These are phyloP conservation scores for Backusella luteola DNA, from an alignment of 192 early-diverging fungal species.

Conservation along the genomic window DNA sequence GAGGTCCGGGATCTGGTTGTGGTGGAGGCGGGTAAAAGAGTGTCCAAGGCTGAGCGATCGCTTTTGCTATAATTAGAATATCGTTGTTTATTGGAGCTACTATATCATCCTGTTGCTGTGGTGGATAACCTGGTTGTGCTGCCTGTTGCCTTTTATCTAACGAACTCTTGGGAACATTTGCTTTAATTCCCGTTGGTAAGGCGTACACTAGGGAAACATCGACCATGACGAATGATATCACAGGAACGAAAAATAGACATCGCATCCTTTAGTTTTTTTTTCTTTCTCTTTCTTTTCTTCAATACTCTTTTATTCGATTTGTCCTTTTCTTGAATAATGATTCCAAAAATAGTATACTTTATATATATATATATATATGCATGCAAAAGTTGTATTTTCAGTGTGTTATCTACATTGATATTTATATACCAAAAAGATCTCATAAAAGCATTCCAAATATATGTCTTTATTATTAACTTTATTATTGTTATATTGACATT, in stretches of 20 bases:
- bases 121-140: background rate
- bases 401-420: too few species aligned
- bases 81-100: background rate
- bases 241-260: background rate
- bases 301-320: background rate
- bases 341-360: too few species aligned
- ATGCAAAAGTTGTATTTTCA: too few species aligned
- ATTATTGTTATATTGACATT: too few species aligned
- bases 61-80: background rate
- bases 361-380: too few species aligned
- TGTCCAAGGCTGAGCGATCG: background rate
- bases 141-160: background rate
- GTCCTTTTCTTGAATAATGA: background rate
- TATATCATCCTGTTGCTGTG: background rate
- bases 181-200: background rate
- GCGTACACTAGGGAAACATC: background rate
- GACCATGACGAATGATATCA: background rate
- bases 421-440: too few species aligned
- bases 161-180: background rate
- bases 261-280: background rate
- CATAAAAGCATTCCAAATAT: too few species aligned
- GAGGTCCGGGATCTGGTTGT: background rate
- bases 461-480: too few species aligned
- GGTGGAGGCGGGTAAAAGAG: background rate
- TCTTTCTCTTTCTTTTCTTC: background rate